Conservation (phyloP, 805 yeast species). For the Komagataella kurtzmanii region DNA sequence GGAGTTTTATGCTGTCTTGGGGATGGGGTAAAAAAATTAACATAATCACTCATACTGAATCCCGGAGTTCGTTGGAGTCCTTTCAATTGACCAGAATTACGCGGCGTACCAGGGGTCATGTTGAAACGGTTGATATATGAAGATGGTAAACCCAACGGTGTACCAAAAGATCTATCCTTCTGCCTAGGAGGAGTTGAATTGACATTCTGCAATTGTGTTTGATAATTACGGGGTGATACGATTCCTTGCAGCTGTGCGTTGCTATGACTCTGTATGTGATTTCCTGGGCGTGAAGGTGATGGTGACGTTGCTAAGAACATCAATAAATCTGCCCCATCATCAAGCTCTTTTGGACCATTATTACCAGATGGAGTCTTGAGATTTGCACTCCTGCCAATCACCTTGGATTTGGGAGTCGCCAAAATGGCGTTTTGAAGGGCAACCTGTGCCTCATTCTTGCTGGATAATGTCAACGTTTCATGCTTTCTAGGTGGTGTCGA, state of each 20-base stretch:
- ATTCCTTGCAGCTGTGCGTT: not conserved
- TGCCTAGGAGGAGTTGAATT: constrained; percentile 3
- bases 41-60: constrained; percentile 74
- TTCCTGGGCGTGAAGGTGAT: constrained; percentile 2
- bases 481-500: constrained; percentile 9
- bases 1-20: constrained; percentile 30
- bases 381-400: constrained; percentile 14
- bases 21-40: constrained; percentile 66
- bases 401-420: constrained; percentile 17
- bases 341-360: constrained; percentile 11
- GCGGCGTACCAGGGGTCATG: constrained; percentile 19
- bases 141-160: not conserved
- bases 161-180: not conserved
- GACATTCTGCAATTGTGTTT: not conserved
- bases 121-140: constrained; percentile 5
- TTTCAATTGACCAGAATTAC: constrained; percentile 8
- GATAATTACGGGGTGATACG: not conserved
- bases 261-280: constrained; percentile 1
- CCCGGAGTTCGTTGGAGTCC: constrained; percentile 36
- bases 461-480: constrained; percentile 3
- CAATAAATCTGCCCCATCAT: constrained; percentile 72
- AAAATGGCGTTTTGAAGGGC: constrained; percentile 13
- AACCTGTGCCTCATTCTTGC: constrained; percentile 8
- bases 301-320: constrained; percentile 50
- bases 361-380: not conserved